Base-by-base conservation (phyloP, 352 stramenopile species). In the Phytophthora lateralis region DNA sequence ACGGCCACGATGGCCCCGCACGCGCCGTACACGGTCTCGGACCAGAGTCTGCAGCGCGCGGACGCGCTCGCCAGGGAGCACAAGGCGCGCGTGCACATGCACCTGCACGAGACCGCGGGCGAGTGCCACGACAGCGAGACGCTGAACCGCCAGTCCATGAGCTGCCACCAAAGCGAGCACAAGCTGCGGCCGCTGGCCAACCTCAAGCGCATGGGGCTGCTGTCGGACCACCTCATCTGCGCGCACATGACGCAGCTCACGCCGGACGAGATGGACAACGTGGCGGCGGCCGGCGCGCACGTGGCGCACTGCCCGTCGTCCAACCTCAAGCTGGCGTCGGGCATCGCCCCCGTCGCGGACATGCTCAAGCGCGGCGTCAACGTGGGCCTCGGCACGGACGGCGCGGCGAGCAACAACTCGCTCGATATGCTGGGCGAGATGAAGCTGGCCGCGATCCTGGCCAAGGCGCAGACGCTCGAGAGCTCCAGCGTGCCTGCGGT, bases 371-470 rank as follows among this genome's bases (percentile, higher is more conserved):
- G 67, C 1, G 90, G 89, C 21, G 83, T 95, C 12, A 97, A 96
- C 63, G 89, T 97, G 0, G 85, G 78, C 17, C 76, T 97, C 42
- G 90, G 90, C 44, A 97, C 90, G 60, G 90, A 97, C 69, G 71
- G 84, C 12, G 84, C 86, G 4, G 82, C 85, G 10, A 95, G 85
- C 64, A 97, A 97, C 73, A 96, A 96, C 60, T 91, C 86, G 58
- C 78, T 96, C 50, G 86, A 96, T 58, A 96, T 97, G 88, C 89
- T 96, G 42, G 73, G 61, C 10, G 89, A 97, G 71, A 95, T 95
- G 82, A 96, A 95, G 69, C 66, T 96, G 46, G 85, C 87, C 6
- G 85, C 87, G 4, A 76, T 96, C n/a, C 52, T 97, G 18, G 88
- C 84, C 57, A 97, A 97, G 77, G 82, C 64, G 17, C 72, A 91